phyloP scores from a whole-genome alignment of 306 rosid species.

The Corylus avellana region DNA sequence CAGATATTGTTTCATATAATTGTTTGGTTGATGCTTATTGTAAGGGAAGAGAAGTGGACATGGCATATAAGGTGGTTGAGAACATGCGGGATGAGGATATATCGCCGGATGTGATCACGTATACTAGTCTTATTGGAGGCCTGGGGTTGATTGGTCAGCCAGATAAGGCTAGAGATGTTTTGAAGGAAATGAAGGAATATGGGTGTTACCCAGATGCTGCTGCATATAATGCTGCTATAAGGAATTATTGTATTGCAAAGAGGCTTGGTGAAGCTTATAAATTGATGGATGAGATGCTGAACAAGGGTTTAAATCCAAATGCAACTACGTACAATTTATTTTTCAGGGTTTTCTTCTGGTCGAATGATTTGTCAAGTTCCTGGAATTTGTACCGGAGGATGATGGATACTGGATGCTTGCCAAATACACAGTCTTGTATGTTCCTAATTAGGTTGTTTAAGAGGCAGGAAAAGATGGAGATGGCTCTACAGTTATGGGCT shows the following conservation, averaged over 20 bases:
- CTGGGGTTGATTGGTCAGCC: constrained; percentile 88
- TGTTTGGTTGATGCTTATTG: constrained; percentile 81
- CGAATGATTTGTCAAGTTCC: constrained; percentile 65
- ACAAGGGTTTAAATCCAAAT: constrained; percentile 67
- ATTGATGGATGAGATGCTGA: constrained; percentile 75
- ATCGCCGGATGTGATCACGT: constrained; percentile 70
- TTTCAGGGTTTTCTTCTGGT: constrained; percentile 77
- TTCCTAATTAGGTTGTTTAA: constrained; percentile 69
- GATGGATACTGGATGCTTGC: constrained; percentile 67
- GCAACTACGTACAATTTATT: constrained; percentile 85
- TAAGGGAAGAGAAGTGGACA: constrained; percentile 65
- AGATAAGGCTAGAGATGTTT: constrained; percentile 67
- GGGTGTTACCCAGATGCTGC: constrained; percentile 84
- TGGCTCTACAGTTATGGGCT: constrained; percentile 82
- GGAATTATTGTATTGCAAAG: constrained; percentile 85
- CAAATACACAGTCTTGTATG: constrained; percentile 90
- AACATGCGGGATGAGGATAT: constrained; percentile 59
- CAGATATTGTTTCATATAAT: constrained; percentile 81
- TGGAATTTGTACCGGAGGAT: constrained; percentile 73
- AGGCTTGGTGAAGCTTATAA: constrained; percentile 74
- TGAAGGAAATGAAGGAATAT: constrained; percentile 88
- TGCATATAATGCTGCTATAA: constrained; percentile 76
- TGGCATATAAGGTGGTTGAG: constrained; percentile 69
- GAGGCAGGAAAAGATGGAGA: constrained; percentile 75
- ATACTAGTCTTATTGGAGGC: constrained; percentile 79